These are phyloP conservation scores for Sporisorium sorghi DNA, from an alignment of 1,284 basidiomycete species.

Conservation along the genomic window DNA sequence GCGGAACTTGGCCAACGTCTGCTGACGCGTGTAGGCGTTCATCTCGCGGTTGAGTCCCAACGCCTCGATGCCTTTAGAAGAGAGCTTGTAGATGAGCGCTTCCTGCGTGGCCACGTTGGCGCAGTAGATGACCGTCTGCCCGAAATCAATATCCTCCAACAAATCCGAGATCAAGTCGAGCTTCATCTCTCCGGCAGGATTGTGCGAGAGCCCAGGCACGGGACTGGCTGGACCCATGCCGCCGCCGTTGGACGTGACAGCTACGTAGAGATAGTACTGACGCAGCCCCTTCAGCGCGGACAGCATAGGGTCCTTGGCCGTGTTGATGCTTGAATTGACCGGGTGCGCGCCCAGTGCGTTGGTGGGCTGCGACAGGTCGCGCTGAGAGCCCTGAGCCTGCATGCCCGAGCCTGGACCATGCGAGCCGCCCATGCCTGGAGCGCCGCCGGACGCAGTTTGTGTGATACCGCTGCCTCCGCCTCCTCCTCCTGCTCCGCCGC, in stretches of 20 bases:
- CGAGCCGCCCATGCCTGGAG: conserved; percentile 10
- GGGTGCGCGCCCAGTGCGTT: conserved; percentile 57
- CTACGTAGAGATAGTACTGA: conserved; percentile 65
- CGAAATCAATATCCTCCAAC: conserved; percentile 83
- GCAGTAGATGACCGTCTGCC: conserved; percentile 64
- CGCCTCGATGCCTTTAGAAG: conserved; percentile 83
- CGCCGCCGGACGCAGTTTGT: conserved; percentile 12
- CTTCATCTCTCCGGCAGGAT: conserved; percentile 95
- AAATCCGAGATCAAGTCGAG: conserved; percentile 92
- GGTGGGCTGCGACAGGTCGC: conserved; percentile 77
- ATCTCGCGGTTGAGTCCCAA: conserved; percentile 82
- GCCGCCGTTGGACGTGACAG: conserved; percentile 73
- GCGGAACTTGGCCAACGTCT: conserved; percentile 83
- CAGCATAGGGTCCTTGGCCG: conserved; percentile 50
- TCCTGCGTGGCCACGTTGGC: conserved; percentile 67
- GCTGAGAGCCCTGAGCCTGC: conserved; percentile 26
- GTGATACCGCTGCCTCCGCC: conserved; percentile 17
- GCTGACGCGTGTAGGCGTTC: conserved; percentile 82
- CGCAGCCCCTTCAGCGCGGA: conserved; percentile 55
- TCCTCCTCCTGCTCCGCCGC: neutral
- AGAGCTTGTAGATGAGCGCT: conserved; percentile 78
- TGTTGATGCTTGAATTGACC: conserved; percentile 49
- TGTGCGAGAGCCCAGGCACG: conserved; percentile 78
- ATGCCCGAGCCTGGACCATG: conserved; percentile 17
- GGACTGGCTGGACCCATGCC: conserved; percentile 88